Evolutionary conservation across 306 rosid genomes (phyloP).

Genomic region (Castanospermum australe): DNA sequence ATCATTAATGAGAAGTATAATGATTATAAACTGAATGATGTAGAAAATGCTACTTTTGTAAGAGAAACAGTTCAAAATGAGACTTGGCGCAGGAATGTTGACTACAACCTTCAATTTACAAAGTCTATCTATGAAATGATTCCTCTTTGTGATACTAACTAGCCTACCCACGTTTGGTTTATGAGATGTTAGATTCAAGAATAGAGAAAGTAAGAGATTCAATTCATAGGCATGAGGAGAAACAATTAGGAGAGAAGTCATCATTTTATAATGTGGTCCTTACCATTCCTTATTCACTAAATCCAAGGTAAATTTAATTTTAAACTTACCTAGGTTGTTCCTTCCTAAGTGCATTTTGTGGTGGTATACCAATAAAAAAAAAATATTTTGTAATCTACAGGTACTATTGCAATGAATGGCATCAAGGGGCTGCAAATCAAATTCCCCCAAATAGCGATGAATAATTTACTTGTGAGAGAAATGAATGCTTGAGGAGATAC

Average conservation of each 20-base stretch:
- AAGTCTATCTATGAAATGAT: neutral
- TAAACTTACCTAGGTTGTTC: too few relatives aligned
- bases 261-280: too few relatives aligned
- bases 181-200: too few relatives aligned
- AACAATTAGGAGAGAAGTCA: too few relatives aligned
- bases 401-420: neutral
- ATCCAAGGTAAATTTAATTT: too few relatives aligned
- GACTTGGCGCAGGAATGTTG: neutral
- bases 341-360: too few relatives aligned
- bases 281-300: neutral
- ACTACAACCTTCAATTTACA: neutral
- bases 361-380: too few relatives aligned
- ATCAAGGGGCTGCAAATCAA: neutral
- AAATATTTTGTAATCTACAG: too few relatives aligned
- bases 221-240: too few relatives aligned
- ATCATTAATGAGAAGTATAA: neutral
- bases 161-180: neutral
- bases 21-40: neutral
- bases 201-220: too few relatives aligned
- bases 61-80: too few relatives aligned
- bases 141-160: neutral
- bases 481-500: neutral
- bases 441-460: too few relatives aligned
- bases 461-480: neutral
- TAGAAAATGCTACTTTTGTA: neutral